A percentile compares a stretch with the other conserved stretches of the same genome.
Conservation (phyloP, 2,329 filamentous ascomycete genomes). For the Talaromyces verruculosus region DNA sequence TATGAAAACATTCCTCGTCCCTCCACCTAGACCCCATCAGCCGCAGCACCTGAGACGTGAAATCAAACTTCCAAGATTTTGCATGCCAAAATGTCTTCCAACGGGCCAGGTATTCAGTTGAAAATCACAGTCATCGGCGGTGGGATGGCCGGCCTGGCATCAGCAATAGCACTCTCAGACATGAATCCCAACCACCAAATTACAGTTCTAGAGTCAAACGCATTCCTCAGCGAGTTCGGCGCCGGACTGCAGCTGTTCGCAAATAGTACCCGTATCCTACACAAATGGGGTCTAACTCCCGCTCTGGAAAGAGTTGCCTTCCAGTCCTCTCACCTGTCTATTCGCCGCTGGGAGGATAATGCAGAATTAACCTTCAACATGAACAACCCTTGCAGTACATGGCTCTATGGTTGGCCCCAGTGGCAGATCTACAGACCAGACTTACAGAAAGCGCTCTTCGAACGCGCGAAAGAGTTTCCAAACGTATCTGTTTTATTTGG, state of each 20-base stretch:
- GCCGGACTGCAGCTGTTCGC: constrained; percentile 23
- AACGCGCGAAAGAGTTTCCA: constrained; percentile 6
- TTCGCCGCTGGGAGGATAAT: constrained; percentile 23
- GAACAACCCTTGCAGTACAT: constrained; percentile 6
- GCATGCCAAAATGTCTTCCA: constrained; percentile 3
- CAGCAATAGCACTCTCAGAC: constrained; percentile 22
- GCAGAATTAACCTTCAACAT: constrained; percentile 5
- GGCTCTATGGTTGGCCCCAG: constrained; percentile 11
- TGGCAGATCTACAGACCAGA: constrained; percentile 8
- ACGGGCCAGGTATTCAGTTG: neutral
- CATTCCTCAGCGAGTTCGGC: constrained; percentile 22
- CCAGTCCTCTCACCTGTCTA: constrained; percentile 18
- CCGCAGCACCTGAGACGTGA: neutral
- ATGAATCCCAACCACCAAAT: constrained; percentile 22
- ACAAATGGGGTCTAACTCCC: constrained; percentile 22
- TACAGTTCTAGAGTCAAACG: constrained; percentile 21
- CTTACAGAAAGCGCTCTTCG: constrained; percentile 6
- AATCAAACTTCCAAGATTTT: neutral
- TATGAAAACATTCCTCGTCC: neutral
- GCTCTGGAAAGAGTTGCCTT: constrained; percentile 21
- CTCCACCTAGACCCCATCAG: neutral
- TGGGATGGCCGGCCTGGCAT: constrained; percentile 17
- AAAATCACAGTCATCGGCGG: constrained; percentile 3
- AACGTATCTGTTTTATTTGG: neutral
- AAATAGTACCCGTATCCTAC: constrained; percentile 22